A percentile compares a stretch with the other conserved stretches of the same genome.
Evolutionary conservation across 495 filamentous ascomycete genomes (phyloP).

Genomic region (Bacidia rubella): DNA sequence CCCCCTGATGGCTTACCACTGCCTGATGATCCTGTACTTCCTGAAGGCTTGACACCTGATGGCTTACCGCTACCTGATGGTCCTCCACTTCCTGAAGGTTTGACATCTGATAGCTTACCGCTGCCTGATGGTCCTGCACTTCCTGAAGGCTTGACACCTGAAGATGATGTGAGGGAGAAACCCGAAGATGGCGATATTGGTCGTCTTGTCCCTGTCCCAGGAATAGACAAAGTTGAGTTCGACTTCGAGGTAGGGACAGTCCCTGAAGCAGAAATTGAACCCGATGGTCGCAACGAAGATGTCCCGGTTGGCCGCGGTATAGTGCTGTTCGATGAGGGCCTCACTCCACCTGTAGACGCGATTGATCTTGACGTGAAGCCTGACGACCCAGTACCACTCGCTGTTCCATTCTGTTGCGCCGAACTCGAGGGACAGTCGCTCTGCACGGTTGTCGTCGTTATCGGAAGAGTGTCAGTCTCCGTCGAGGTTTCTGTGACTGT

Average conservation of each 20-base stretch:
- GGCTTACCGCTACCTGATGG: no score
- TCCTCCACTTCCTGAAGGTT: no score
- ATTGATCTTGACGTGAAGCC: slow-evolving; percentile 1
- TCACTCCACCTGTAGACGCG: neutral
- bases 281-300: neutral
- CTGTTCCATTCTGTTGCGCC: neutral
- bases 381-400: neutral
- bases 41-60: no score
- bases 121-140: neutral
- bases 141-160: neutral
- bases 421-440: neutral
- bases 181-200: neutral
- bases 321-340: slow-evolving; percentile 3
- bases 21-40: neutral
- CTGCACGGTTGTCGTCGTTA: neutral
- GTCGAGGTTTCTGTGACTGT: slow-evolving; percentile 1
- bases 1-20: no score
- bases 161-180: neutral
- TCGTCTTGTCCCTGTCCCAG: neutral
- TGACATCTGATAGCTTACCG: no score
- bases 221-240: neutral
- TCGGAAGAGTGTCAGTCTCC: slow-evolving; percentile 8
- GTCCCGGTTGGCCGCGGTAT: neutral
- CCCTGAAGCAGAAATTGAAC: neutral
- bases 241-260: neutral